Evolutionary conservation across 352 stramenopile genomes (phyloP), one percentile per base, ranked within the genome.

Genomic region (Phytophthora foliorum): DNA sequence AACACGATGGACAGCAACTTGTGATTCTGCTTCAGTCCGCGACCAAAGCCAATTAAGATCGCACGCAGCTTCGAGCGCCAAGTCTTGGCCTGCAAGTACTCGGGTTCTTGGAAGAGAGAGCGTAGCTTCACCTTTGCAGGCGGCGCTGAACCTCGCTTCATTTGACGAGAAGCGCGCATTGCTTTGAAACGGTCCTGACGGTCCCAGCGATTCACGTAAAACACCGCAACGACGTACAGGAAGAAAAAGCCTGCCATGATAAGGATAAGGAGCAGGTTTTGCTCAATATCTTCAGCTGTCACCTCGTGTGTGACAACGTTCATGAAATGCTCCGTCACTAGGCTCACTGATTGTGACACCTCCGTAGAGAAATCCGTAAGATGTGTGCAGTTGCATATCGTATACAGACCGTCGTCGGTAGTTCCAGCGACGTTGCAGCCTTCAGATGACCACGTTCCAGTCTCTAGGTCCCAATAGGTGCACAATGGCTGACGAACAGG

Each of bases 301-400:
- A 90, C 82, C 9, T 85, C 52, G 59, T 87, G 75, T 2, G 72
- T 81, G 3, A 93, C 49, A 25, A 90, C 82, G 29, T 80, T 79
- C 25, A 80, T 79, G 51, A 93, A 90, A 50, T 93, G 82, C 52
- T 81, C 69, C 0, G 76, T 78, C 10, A 93, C 81, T 11, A 84
- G 66, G 24, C 72, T 76, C 14, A 91, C 32, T 2, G 85, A 86
- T 34, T 91, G 65, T n/a, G 78, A 69, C 6, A 92, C 78, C 64
- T 93, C 69, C 0, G 85, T 89, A 4, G 80, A 82, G 32, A 93
- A 93, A 51, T 93, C 85, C 0, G 85, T 93, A 36, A 93, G 67
- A 67, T 93, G 85, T 16, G 74, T 88, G 58, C 85, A 93, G 48
- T 88, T 77, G 49, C 85, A 93, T 27, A 91, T 88, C 25, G 81